Base-by-base conservation (phyloP, 192 early-diverging fungal genomes). In the Podila minutissima region DNA sequence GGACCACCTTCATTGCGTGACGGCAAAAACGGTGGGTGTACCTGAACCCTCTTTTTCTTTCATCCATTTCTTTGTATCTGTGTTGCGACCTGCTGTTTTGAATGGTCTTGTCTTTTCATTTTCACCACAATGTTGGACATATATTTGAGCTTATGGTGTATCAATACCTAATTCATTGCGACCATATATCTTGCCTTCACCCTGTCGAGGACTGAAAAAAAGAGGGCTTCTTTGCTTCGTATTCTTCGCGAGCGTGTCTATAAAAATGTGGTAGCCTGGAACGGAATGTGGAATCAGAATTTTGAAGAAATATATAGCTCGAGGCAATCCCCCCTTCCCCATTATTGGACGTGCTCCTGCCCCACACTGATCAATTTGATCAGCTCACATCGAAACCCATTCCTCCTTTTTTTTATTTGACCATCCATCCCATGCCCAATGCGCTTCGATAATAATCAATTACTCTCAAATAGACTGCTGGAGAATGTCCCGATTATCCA, bases 401-500 rank as follows among this genome's bases (percentile, higher is more conserved):
- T 37, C 20, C 24, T n/a, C 19, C 35, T 68, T 64, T 12, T 62
- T 53, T 33, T 62, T 31, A 29, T 35, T 37, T 37, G 50, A 26
- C 49, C 22, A 32, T 15, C 33, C 6, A 51, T 29, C 51, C 22
- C 22, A 33, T 37, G 35, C 9, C 13, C 24, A 26, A n/a, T 24
- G 15, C 64, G 49, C 48, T 20, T 5, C 50, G 46, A 6, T 51
- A 7, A 53, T n/a, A 22, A 15, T 59, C 24, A 9, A 19, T 22
- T 28, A 15, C 5, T 26, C 46, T 62, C 5, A 33, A 35, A 50
- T 31, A 78, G 75, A 78, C 76, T 19, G 76, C 66, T 13, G 70
- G 66, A 59, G 67, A 66, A 2, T 77, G 73, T 29, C 11, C 66
- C 17, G 66, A 79, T 48, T 64, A 79, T 12, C 64, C 70, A 32